phyloP scores from a whole-genome alignment of 805 yeast species.

The Zygosaccharomyces lentus region DNA sequence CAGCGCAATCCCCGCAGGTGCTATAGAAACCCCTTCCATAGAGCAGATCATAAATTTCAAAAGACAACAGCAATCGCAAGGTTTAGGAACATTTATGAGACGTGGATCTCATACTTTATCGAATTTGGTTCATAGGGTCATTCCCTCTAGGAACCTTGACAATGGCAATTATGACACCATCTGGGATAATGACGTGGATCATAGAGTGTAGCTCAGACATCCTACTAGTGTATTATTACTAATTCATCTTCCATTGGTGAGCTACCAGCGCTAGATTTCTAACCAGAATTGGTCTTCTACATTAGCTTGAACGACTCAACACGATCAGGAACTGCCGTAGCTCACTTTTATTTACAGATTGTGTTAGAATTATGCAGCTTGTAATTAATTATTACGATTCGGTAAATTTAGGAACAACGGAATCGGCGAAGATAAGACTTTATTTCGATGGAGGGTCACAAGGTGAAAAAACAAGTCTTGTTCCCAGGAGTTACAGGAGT shows the following conservation, averaged over 20 bases:
- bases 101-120: constrained; percentile 40
- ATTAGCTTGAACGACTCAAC: background rate
- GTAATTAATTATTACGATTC: background rate
- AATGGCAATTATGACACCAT: constrained; percentile 19
- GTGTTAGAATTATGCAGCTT: too few relatives aligned
- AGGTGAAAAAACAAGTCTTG: background rate
- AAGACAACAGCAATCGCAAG: constrained; percentile 26
- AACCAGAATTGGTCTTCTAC: background rate
- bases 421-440: background rate
- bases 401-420: background rate
- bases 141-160: constrained; percentile 10
- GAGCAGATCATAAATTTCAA: constrained; percentile 37
- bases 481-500: background rate
- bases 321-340: too few relatives aligned
- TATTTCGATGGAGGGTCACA: background rate
- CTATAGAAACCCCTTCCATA: constrained; percentile 38
- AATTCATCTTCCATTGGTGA: background rate
- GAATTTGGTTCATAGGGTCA: constrained; percentile 29
- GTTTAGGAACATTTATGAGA: constrained; percentile 33
- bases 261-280: background rate
- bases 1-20: constrained; percentile 18
- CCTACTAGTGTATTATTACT: background rate
- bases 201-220: background rate
- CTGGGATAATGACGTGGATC: constrained; percentile 9
- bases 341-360: too few relatives aligned